Conservation (phyloP, 1,284 basidiomycete genomes). For the Wallemia mellicola region DNA sequence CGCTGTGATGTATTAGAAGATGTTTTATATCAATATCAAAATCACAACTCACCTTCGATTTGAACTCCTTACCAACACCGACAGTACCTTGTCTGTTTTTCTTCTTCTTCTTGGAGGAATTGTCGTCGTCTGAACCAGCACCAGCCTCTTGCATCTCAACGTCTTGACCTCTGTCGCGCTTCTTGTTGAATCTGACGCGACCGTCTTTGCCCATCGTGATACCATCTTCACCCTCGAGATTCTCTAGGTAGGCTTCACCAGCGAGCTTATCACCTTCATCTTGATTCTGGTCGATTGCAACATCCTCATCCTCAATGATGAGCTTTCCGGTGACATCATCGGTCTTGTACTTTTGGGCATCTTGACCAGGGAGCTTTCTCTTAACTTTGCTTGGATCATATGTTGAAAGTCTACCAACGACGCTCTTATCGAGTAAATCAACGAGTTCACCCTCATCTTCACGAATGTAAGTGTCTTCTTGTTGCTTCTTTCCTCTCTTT, state of each 20-base stretch:
- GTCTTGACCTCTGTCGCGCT: constrained; percentile 52
- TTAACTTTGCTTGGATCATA: constrained; percentile 19
- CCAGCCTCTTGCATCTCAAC: constrained; percentile 25
- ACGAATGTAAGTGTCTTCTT: constrained; percentile 28
- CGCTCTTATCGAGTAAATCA: constrained; percentile 66
- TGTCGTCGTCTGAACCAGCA: constrained; percentile 35
- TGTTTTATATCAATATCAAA: not conserved
- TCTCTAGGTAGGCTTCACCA: constrained; percentile 59
- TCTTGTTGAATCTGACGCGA: constrained; percentile 80
- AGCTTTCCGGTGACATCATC: constrained; percentile 76
- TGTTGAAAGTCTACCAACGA: constrained; percentile 21
- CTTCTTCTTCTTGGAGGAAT: constrained; percentile 21
- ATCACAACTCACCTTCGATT: constrained; percentile 27
- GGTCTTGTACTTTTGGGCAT: constrained; percentile 57
- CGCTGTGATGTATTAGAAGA: constrained; percentile 23
- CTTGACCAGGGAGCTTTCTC: constrained; percentile 50
- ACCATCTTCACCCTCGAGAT: constrained; percentile 54
- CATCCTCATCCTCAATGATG: constrained; percentile 36
- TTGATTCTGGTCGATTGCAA: constrained; percentile 20
- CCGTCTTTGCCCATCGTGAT: constrained; percentile 57
- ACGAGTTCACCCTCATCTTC: constrained; percentile 81
- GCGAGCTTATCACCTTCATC: constrained; percentile 25
- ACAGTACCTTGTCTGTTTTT: constrained; percentile 14
- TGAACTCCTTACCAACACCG: constrained; percentile 56
- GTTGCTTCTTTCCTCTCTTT: constrained; percentile 11